phyloP scores from a whole-genome alignment of 768 basidiomycete species.

The Lentinula edodes region DNA sequence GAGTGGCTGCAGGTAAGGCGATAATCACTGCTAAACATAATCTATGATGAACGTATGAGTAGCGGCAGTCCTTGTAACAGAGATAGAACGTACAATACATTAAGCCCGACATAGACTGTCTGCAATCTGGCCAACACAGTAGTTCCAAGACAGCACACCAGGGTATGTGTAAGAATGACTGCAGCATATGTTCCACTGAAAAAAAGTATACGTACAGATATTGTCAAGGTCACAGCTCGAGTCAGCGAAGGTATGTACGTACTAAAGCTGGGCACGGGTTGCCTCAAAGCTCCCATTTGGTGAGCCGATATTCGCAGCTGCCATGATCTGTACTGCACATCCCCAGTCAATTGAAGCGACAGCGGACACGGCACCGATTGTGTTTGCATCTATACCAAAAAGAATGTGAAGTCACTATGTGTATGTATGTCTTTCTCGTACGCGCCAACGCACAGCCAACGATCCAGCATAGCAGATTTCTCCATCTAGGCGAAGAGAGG shows the following conservation, averaged over 20 bases:
- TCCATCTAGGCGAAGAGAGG: constrained; percentile 48
- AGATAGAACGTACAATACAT: constrained; percentile 24
- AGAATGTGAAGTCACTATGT: background rate
- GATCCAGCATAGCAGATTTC: constrained; percentile 60
- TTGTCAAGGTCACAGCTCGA: background rate
- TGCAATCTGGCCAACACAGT: constrained; percentile 51
- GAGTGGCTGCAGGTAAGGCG: constrained; percentile 33
- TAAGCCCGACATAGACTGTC: constrained; percentile 38
- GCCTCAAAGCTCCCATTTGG: constrained; percentile 20
- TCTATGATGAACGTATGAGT: constrained; percentile 7
- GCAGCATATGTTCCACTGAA: constrained; percentile 49
- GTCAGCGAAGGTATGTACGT: constrained; percentile 11
- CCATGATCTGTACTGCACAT: constrained; percentile 52
- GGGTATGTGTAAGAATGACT: constrained; percentile 43
- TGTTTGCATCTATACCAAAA: constrained; percentile 38
- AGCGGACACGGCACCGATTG: constrained; percentile 41
- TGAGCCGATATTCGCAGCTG: constrained; percentile 37
- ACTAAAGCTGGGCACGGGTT: constrained; percentile 24
- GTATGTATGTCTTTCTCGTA: background rate
- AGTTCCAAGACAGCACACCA: constrained; percentile 54
- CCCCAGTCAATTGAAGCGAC: constrained; percentile 59
- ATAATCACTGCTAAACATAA: constrained; percentile 32
- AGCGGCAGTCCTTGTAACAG: background rate
- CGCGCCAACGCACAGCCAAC: constrained; percentile 49
- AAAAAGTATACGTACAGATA: background rate